Percentiles rank a stretch among this genome's conserved stretches.
These are phyloP conservation scores for Tetracladium setigerum DNA, from an alignment of 495 filamentous ascomycete genomes.

Conservation along the genomic window DNA sequence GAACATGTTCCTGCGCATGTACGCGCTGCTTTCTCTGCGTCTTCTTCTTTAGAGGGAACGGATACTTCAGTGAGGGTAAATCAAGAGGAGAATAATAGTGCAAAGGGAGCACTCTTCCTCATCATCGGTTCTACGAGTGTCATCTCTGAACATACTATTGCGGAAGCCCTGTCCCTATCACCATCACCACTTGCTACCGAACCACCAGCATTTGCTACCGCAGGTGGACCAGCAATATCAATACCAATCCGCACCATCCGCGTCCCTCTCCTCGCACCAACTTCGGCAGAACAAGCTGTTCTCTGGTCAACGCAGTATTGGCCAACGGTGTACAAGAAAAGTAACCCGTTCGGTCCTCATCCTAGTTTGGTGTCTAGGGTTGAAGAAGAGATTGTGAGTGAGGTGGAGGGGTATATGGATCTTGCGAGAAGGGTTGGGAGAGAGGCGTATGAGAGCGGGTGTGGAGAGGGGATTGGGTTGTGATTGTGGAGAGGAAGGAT, in stretches of 20 bases:
- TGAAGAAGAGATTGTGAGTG: conserved; percentile 48
- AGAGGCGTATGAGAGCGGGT: conserved; percentile 43
- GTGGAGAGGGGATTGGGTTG: conserved; percentile 71
- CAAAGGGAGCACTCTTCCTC: conserved; percentile 25
- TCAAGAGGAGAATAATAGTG: not conserved
- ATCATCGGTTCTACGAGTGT: conserved; percentile 33
- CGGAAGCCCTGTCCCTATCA: conserved; percentile 25
- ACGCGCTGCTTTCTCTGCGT: conserved; percentile 14
- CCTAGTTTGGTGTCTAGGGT: conserved; percentile 48
- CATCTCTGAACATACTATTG: conserved; percentile 36
- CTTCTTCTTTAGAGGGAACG: conserved; percentile 1
- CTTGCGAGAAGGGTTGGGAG: conserved; percentile 58
- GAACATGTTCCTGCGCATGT: conserved; percentile 49
- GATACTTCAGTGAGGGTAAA: not conserved
- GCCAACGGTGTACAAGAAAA: conserved; percentile 82
- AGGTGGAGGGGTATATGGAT: conserved; percentile 54
- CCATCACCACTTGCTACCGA: no score
- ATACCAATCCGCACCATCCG: conserved; percentile 41
- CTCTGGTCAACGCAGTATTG: conserved; percentile 72
- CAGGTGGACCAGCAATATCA: no score
- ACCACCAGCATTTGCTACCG: no score
- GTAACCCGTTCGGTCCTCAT: conserved; percentile 70
- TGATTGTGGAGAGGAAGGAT: conserved; percentile 58
- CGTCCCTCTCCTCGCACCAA: conserved; percentile 70
- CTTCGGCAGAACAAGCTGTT: conserved; percentile 64